Percentiles rank a stretch among this genome's conserved stretches.
phyloP scores from a whole-genome alignment of 176 grass and related monocot species.

The Eleusine indica region DNA sequence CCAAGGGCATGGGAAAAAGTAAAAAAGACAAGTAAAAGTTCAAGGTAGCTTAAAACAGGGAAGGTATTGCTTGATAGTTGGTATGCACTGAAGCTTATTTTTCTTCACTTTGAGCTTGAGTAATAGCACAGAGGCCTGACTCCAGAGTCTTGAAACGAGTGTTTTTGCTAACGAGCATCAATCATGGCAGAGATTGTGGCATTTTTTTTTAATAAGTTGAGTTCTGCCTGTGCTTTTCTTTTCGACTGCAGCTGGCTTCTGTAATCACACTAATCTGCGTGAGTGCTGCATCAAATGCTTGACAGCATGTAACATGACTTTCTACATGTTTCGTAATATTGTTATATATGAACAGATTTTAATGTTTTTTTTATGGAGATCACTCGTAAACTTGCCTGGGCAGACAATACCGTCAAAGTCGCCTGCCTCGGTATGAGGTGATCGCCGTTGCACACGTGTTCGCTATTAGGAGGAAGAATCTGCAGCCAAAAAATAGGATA shows the following conservation, averaged over 20 bases:
- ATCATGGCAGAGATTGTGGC: background rate
- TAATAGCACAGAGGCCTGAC: background rate
- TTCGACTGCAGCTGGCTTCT: background rate
- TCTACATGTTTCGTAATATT: background rate
- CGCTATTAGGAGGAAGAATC: background rate
- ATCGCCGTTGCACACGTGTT: too few relatives aligned
- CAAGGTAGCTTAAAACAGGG: background rate
- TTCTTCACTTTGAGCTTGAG: background rate
- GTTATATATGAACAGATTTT: background rate
- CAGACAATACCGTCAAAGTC: background rate
- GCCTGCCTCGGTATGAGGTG: too few relatives aligned
- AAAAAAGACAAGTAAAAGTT: background rate
- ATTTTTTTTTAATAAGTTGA: background rate
- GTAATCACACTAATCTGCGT: background rate
- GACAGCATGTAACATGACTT: background rate
- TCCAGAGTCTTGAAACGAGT: background rate
- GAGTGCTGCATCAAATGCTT: background rate
- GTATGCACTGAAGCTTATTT: background rate
- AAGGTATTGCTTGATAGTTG: too few relatives aligned
- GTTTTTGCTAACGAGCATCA: background rate
- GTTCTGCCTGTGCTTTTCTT: background rate
- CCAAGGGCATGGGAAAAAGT: background rate
- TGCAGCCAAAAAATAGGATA: background rate
- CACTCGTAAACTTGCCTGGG: background rate
- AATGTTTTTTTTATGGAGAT: background rate